phyloP scores from a whole-genome alignment of 1,284 basidiomycete species.

The Cutaneotrichosporon sp. region DNA sequence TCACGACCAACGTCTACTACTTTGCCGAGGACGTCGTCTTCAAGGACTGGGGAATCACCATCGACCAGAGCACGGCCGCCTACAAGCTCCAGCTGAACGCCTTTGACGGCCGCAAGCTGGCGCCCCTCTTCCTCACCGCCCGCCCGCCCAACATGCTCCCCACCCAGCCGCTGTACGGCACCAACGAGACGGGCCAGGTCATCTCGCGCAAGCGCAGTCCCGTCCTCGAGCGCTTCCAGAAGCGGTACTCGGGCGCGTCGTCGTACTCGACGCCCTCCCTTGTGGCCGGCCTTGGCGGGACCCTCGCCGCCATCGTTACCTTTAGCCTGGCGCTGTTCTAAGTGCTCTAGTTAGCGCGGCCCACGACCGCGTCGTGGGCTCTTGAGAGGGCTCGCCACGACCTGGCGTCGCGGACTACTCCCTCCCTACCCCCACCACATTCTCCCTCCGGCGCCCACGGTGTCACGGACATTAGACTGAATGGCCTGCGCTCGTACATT shows the following conservation, averaged over 20 bases:
- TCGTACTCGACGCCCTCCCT: constrained; percentile 1
- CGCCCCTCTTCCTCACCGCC: constrained; percentile 50
- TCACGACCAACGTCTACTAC: constrained; percentile 80
- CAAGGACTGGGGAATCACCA: constrained; percentile 50
- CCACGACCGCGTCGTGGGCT: constrained; percentile 3
- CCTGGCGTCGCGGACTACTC: background rate
- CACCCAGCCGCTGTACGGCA: constrained; percentile 50
- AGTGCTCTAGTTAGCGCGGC: background rate
- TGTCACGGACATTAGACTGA: constrained; percentile 9
- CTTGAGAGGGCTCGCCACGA: background rate
- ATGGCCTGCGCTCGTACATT: constrained; percentile 2
- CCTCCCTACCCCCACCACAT: background rate
- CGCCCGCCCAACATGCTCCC: constrained; percentile 56
- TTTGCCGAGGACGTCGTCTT: constrained; percentile 61
- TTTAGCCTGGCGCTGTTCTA: constrained; percentile 13
- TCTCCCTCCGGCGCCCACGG: background rate
- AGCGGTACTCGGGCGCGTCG: background rate
- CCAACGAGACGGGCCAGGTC: constrained; percentile 36
- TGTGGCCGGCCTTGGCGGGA: background rate
- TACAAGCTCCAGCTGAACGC: constrained; percentile 48
- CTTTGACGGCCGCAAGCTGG: constrained; percentile 52
- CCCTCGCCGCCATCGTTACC: constrained; percentile 5
- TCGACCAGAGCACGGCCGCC: constrained; percentile 40
- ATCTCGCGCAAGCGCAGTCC: constrained; percentile 6
- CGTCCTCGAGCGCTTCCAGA: background rate